Base-by-base conservation (phyloP, 495 filamentous ascomycete species). In the Penicillium antarcticum region DNA sequence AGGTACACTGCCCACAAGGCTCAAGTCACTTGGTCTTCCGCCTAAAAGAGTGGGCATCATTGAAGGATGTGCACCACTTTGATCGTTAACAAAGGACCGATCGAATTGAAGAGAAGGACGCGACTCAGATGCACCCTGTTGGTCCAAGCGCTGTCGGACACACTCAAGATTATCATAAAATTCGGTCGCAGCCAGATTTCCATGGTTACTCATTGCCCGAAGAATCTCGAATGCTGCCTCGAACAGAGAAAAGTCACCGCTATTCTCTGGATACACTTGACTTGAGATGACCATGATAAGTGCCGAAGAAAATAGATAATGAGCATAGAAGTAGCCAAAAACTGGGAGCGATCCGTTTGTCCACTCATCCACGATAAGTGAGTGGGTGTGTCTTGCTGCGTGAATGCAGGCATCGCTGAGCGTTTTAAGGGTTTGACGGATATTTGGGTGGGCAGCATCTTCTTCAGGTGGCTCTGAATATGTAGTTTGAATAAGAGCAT, bases 321-420 rank as follows among this genome's bases (percentile, higher is more conserved):
- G 69, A 0, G 67, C 58, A 42, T 66, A 66, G 34, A 70, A 72
- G 26, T 65, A 70, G 2, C 66, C 63, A 13, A 64, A 65, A 16
- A 69, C 63, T 0, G 62, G 56, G 5, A 72, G 49, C 5, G 67
- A 64, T 8, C 66, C 66, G 41, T 67, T 67, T 1, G 60, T 55
- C 67, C 69, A 72, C n/a, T 66, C 65, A 7, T 64, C 66, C 24
- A 63, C 51, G n/a, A 70, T 62, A 10, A 72, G 51, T 1, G 51
- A 54, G 54, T 66, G 55, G 0, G 56, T 63, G 44, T 69, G 56
- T 31, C 63, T 50, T 19, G 67, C 63, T 37, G 65, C 59, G 17
- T 65, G 57, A 19, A 65, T 64, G 51, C 69, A 72, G 18, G 69
- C 63, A 17, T 70, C 63, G 18, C 61, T 54, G 1, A 72, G 50